phyloP scores from a whole-genome alignment of 2,329 filamentous ascomycete species.

The Dryadomyces quercus-mongolicae region DNA sequence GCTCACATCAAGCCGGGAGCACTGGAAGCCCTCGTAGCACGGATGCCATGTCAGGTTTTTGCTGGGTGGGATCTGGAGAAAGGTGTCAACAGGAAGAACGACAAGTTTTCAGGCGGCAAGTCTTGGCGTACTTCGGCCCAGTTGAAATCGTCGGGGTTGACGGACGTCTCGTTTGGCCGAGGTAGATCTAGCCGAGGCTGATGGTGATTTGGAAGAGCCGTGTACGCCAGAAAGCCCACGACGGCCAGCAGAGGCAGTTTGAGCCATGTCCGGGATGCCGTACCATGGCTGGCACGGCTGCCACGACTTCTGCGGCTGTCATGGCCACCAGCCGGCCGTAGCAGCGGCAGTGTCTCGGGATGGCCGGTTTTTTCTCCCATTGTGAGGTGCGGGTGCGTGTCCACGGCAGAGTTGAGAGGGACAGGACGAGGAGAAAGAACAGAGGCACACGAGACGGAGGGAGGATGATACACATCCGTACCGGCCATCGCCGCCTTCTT shows the following conservation, averaged over 20 bases:
- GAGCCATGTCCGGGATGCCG: not conserved
- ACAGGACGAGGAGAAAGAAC: not conserved
- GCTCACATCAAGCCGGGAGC: slow-evolving; percentile 22
- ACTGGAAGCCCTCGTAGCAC: slow-evolving; percentile 23
- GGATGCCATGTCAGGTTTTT: slow-evolving; percentile 20
- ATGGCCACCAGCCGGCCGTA: not conserved
- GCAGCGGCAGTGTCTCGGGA: not conserved
- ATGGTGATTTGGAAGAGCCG: not conserved
- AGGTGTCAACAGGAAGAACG: not conserved
- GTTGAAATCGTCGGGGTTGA: not conserved
- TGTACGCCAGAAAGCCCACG: not conserved
- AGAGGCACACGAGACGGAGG: not conserved
- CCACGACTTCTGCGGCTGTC: too few relatives aligned
- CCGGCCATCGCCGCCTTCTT: not conserved
- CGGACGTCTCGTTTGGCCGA: not conserved
- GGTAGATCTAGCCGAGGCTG: not conserved
- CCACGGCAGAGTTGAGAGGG: not conserved
- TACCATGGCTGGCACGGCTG: not conserved
- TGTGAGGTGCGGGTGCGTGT: not conserved
- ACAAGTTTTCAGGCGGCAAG: not conserved
- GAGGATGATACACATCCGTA: too few relatives aligned
- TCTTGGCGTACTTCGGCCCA: not conserved
- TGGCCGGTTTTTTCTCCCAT: not conserved
- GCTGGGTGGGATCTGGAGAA: slow-evolving; percentile 18
- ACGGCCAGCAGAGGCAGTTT: not conserved